Conservation (phyloP, 2,329 filamentous ascomycete genomes). For the Cryphonectria japonica region DNA sequence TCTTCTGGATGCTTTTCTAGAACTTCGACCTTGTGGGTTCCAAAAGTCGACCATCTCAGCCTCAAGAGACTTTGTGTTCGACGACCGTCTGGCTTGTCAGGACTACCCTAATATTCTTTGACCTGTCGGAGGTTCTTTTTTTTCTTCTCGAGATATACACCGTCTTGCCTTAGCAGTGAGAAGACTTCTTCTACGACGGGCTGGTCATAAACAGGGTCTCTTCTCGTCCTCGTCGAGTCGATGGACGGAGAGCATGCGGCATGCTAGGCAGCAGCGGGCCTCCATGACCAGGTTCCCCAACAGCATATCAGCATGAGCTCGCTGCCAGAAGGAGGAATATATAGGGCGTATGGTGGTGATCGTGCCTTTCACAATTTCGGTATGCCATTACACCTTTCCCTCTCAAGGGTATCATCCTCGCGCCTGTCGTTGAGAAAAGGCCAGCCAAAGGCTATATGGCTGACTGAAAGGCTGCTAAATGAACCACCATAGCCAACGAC, state of each 20-base stretch:
- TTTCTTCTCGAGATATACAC: neutral
- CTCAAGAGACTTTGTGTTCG: neutral
- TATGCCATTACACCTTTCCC: constrained; percentile 18
- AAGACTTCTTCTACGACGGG: neutral
- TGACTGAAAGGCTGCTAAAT: neutral
- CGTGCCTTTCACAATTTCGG: constrained; percentile 73
- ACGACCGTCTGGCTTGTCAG: neutral
- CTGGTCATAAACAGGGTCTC: neutral
- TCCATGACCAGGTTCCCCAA: neutral
- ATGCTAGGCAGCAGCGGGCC: neutral
- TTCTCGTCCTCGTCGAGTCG: neutral
- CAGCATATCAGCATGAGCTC: constrained; percentile 4
- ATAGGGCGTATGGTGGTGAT: constrained; percentile 63
- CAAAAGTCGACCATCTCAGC: neutral
- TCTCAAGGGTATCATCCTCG: neutral
- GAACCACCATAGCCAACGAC: constrained; percentile 38
- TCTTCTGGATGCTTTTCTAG: constrained; percentile 15
- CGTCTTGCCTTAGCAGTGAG: neutral
- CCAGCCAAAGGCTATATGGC: neutral
- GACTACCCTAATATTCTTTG: neutral
- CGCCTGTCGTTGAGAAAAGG: constrained; percentile 33
- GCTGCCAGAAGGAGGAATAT: neutral
- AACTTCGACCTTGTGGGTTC: neutral
- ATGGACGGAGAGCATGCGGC: constrained; percentile 11
- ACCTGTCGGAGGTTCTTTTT: neutral